Evolutionary conservation across 129 eudicot genomes (phyloP).

Genomic region (Logfia minima): DNA sequence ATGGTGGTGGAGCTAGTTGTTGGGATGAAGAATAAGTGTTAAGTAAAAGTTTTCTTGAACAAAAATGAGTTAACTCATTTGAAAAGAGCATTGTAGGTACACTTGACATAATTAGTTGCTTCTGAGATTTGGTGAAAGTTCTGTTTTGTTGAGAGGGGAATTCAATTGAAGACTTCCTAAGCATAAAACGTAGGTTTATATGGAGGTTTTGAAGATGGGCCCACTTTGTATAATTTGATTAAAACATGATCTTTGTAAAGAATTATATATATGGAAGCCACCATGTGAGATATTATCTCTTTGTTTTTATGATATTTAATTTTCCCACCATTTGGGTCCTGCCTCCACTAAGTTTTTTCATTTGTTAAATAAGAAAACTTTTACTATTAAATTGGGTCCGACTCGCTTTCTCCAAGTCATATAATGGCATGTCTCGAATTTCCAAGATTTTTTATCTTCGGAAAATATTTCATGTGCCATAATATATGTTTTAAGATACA

Average conservation of each 20-base stretch:
- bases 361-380: slow-evolving; percentile 18
- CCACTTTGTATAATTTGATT: slow-evolving; percentile 2
- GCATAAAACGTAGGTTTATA: not conserved
- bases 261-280: slow-evolving; percentile 14
- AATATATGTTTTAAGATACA: too few relatives aligned
- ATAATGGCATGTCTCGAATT: slow-evolving; percentile 16
- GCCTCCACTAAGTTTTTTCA: slow-evolving; percentile 30
- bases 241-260: slow-evolving; percentile 10
- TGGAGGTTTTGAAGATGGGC: not conserved
- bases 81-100: slow-evolving; percentile 28
- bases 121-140: not conserved
- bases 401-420: slow-evolving; percentile 32
- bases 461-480: not conserved
- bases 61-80: slow-evolving; percentile 28
- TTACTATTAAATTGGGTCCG: slow-evolving; percentile 36
- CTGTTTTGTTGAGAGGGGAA: not conserved
- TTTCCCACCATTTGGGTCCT: slow-evolving; percentile 22
- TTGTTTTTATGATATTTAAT: not conserved
- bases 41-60: slow-evolving; percentile 48
- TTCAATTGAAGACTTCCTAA: not conserved
- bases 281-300: slow-evolving; percentile 24
- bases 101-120: slow-evolving; percentile 30
- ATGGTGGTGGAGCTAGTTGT: slow-evolving; percentile 33
- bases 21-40: slow-evolving; percentile 29
- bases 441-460: not conserved